These are phyloP conservation scores for Ophiostoma triangulosporum DNA, from an alignment of 2,329 filamentous ascomycete genomes.

Conservation along the genomic window DNA sequence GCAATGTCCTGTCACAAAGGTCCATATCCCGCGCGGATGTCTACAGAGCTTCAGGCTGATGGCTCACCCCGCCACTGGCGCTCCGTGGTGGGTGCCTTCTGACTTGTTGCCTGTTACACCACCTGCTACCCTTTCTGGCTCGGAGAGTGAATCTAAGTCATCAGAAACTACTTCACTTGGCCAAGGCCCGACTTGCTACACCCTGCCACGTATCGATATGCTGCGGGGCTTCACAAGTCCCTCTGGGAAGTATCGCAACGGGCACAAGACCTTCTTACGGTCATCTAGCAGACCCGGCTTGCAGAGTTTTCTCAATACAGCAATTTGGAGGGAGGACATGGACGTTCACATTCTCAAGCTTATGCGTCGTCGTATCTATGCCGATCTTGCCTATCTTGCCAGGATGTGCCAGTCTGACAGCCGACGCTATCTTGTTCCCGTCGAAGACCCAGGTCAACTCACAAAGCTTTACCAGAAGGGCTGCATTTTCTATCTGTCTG, in stretches of 20 bases:
- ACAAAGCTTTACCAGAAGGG: slow-evolving; percentile 1
- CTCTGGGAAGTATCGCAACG: slow-evolving; percentile 11
- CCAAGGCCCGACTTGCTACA: slow-evolving; percentile 15
- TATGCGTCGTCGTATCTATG: slow-evolving; percentile 33
- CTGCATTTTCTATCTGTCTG: slow-evolving; percentile 5
- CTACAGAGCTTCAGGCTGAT: slow-evolving; percentile 47
- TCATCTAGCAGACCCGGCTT: background rate
- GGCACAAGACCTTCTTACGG: slow-evolving; percentile 3
- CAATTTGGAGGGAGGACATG: slow-evolving; percentile 43
- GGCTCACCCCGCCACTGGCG: slow-evolving; percentile 36
- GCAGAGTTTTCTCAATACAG: slow-evolving; percentile 5
- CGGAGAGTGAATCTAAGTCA: background rate
- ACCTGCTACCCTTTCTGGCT: background rate
- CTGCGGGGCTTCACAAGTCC: slow-evolving; percentile 16
- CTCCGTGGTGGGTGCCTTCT: slow-evolving; percentile 42
- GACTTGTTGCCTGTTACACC: slow-evolving; percentile 4
- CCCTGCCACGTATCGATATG: slow-evolving; percentile 22
- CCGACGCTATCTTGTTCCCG: slow-evolving; percentile 29
- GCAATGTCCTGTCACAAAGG: slow-evolving; percentile 10
- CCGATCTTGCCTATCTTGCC: slow-evolving; percentile 30
- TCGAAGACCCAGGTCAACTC: slow-evolving; percentile 13
- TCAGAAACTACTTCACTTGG: background rate
- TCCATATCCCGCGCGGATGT: slow-evolving; percentile 32
- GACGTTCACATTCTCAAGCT: slow-evolving; percentile 34
- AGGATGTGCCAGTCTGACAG: slow-evolving; percentile 17